These are phyloP conservation scores for Saccharomycopsis selenospora DNA, from an alignment of 805 yeast genomes.

Conservation along the genomic window DNA sequence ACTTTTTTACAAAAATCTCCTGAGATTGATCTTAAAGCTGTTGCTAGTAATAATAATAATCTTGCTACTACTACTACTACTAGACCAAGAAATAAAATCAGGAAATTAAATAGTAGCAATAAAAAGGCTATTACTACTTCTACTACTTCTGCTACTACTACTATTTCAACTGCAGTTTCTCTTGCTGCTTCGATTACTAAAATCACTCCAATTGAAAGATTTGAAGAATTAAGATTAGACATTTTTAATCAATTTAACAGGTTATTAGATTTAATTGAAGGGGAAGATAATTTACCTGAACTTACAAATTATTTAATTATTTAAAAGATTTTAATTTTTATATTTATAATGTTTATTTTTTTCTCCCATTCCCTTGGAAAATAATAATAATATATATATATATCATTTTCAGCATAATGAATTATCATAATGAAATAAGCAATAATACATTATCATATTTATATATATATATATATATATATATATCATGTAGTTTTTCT, in stretches of 20 bases:
- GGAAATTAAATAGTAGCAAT: not conserved
- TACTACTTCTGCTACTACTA: not conserved
- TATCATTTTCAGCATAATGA: too few relatives aligned
- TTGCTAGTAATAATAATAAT: not conserved
- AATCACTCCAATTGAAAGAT: not conserved
- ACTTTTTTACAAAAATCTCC: not conserved
- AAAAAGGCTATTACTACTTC: not conserved
- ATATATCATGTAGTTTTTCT: too few relatives aligned
- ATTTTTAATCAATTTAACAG: slow-evolving; percentile 8
- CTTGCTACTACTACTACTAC: not conserved
- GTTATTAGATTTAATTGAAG: slow-evolving; percentile 12
- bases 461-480: too few relatives aligned
- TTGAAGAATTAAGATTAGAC: not conserved
- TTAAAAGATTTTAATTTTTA: not conserved
- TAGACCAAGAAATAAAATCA: not conserved
- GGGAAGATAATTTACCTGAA: slow-evolving; percentile 11
- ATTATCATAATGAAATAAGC: too few relatives aligned
- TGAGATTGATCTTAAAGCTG: not conserved
- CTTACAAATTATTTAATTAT: slow-evolving; percentile 10
- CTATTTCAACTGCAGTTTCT: not conserved
- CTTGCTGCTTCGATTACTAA: not conserved
- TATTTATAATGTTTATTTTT: not conserved
- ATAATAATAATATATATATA: too few relatives aligned
- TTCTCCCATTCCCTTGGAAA: too few relatives aligned
- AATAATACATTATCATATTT: too few relatives aligned